Percentiles rank a stretch among this genome's conserved stretches.
Evolutionary conservation across 1,284 basidiomycete species (phyloP).

Genomic region (Anthracocystis setariae): DNA sequence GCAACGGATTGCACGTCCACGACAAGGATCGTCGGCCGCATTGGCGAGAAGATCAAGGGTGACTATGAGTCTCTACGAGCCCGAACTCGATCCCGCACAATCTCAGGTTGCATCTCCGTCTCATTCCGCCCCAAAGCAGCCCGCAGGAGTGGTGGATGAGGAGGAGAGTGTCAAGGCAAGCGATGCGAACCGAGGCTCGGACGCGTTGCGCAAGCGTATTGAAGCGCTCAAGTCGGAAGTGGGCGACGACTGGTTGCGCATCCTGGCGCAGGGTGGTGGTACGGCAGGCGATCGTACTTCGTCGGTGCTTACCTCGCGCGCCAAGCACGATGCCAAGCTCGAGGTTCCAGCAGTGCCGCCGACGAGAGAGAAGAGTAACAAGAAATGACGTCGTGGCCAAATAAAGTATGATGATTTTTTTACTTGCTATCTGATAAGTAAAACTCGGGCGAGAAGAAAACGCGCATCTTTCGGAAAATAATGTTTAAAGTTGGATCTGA

Average conservation of each 20-base stretch:
- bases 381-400: not conserved
- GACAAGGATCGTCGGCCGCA: constrained; percentile 21
- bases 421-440: constrained; percentile 3
- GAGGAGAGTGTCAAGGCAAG: not conserved
- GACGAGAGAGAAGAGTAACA: not conserved
- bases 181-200: constrained; percentile 2
- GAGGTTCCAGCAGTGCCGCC: too few relatives aligned
- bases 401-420: not conserved
- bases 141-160: not conserved
- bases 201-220: constrained; percentile 52
- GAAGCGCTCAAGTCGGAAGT: constrained; percentile 61
- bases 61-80: constrained; percentile 41
- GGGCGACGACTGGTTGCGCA: constrained; percentile 65
- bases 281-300: constrained; percentile 10
- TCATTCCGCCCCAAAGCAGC: not conserved
- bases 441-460: not conserved
- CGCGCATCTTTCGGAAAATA: not conserved
- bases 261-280: constrained; percentile 36
- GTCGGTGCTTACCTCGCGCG: not conserved
- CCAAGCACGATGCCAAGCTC: not conserved
- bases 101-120: not conserved
- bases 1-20: constrained; percentile 25
- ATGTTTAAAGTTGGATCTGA: not conserved
- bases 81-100: constrained; percentile 14
- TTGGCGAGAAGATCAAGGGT: constrained; percentile 27